These are phyloP conservation scores for Tolypocladium inflatum DNA, from an alignment of 2,329 filamentous ascomycete genomes.

Conservation along the genomic window DNA sequence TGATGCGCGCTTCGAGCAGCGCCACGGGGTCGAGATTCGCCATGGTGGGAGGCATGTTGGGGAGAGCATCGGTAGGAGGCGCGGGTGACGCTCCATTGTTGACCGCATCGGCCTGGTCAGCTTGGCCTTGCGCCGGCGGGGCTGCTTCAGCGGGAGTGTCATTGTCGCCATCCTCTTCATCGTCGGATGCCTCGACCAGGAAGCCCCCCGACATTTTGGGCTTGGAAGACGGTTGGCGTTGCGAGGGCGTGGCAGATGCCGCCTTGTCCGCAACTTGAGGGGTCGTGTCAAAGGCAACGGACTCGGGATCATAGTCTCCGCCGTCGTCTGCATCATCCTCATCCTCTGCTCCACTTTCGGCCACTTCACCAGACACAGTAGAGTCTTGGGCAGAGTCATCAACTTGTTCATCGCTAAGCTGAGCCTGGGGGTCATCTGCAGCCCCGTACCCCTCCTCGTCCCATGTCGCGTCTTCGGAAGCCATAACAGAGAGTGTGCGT, in stretches of 20 bases:
- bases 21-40: conserved; percentile 58
- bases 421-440: conserved; percentile 45
- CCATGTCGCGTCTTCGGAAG: conserved; percentile 36
- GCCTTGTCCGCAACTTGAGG: conserved; percentile 24
- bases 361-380: conserved; percentile 38
- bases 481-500: conserved; percentile 16
- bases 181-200: conserved; percentile 50
- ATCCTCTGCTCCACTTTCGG: conserved; percentile 39
- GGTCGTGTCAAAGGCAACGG: conserved; percentile 34
- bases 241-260: conserved; percentile 16
- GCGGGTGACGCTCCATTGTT: conserved; percentile 11
- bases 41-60: conserved; percentile 25
- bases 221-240: conserved; percentile 31
- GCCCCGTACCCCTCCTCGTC: conserved; percentile 43
- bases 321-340: conserved; percentile 42
- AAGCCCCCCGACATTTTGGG: conserved; percentile 52
- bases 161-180: conserved; percentile 48
- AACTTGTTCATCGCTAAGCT: conserved; percentile 46
- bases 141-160: conserved; percentile 13
- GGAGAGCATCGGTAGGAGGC: conserved; percentile 13
- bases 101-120: conserved; percentile 10
- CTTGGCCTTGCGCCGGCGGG: background rate
- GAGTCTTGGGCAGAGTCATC: conserved; percentile 38
- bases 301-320: conserved; percentile 50
- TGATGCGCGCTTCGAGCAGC: conserved; percentile 81